Conservation (phyloP, 2,329 filamentous ascomycete genomes). For the Tolypocladium guangdongense region DNA sequence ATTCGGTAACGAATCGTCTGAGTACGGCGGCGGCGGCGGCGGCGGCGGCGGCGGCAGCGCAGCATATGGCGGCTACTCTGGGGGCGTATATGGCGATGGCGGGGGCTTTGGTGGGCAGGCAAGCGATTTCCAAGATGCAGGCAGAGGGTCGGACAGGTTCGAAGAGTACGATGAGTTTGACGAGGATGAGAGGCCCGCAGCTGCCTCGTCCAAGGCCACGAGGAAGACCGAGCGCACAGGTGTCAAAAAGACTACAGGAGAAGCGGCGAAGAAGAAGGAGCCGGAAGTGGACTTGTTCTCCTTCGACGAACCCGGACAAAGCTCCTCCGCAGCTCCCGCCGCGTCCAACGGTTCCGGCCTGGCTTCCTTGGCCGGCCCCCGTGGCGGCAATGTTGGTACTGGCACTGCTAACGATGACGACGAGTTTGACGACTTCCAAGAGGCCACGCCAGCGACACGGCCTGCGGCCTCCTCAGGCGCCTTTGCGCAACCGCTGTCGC, state of each 20-base stretch:
- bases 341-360: conserved; percentile 36
- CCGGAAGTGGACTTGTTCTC: conserved; percentile 90
- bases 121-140: conserved; percentile 59
- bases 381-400: conserved; percentile 9
- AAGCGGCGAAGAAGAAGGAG: conserved; percentile 68
- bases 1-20: conserved; percentile 78
- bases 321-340: conserved; percentile 31
- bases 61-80: conserved; percentile 50
- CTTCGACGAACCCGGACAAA: conserved; percentile 65
- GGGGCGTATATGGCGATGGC: conserved; percentile 86
- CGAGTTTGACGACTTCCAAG: conserved; percentile 97
- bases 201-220: conserved; percentile 35
- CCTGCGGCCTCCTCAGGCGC: conserved; percentile 28
- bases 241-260: conserved; percentile 35
- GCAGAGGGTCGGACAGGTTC: conserved; percentile 59
- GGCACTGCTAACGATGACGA: conserved; percentile 55
- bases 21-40: conserved; percentile 52
- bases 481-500: conserved; percentile 29
- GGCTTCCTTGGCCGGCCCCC: conserved; percentile 27
- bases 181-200: conserved; percentile 47
- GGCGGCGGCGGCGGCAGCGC: conserved; percentile 17
- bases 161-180: conserved; percentile 98
- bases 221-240: conserved; percentile 20
- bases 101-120: conserved; percentile 79
- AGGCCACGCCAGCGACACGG: conserved; percentile 54